A percentile compares a stretch with the other conserved stretches of the same genome.
Evolutionary conservation across 2,329 filamentous ascomycete species (phyloP).

Genomic region (Phaeosphaeriaceae sp.): DNA sequence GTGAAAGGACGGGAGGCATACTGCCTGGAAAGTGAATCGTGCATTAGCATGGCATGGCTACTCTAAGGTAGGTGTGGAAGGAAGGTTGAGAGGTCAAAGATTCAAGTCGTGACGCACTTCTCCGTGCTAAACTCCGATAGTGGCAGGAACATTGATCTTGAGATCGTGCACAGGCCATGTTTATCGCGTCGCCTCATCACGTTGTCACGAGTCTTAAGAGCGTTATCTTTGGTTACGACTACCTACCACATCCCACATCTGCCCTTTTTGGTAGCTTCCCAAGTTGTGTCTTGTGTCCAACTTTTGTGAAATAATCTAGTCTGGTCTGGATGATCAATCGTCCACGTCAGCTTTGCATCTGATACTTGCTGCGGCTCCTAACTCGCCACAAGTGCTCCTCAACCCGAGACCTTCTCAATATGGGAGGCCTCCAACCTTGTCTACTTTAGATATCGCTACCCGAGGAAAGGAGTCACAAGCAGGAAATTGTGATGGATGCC

Average conservation of each 20-base stretch:
- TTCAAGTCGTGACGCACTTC: constrained; percentile 33
- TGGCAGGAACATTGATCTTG: constrained; percentile 24
- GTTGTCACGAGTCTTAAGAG: constrained; percentile 25
- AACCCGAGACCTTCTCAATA: neutral
- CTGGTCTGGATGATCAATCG: too few relatives aligned
- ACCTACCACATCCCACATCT: neutral
- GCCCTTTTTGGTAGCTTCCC: neutral
- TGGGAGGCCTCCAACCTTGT: neutral
- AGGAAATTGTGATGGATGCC: neutral
- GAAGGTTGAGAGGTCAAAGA: neutral
- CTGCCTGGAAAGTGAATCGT: neutral
- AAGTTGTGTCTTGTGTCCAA: neutral
- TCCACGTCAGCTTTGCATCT: too few relatives aligned
- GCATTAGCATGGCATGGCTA: too few relatives aligned
- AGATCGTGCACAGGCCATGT: constrained; percentile 17
- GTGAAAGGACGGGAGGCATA: constrained; percentile 73
- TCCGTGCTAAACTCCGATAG: constrained; percentile 21
- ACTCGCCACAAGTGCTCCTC: neutral
- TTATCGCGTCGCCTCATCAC: constrained; percentile 21
- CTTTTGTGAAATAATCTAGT: too few relatives aligned
- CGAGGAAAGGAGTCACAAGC: too few relatives aligned
- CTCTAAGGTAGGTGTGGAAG: too few relatives aligned
- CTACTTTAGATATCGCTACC: neutral
- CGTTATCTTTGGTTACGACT: too few relatives aligned
- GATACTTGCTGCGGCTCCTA: neutral